These are phyloP conservation scores for Gossypium thurberi DNA, from an alignment of 345 rosid genomes.

Conservation along the genomic window DNA sequence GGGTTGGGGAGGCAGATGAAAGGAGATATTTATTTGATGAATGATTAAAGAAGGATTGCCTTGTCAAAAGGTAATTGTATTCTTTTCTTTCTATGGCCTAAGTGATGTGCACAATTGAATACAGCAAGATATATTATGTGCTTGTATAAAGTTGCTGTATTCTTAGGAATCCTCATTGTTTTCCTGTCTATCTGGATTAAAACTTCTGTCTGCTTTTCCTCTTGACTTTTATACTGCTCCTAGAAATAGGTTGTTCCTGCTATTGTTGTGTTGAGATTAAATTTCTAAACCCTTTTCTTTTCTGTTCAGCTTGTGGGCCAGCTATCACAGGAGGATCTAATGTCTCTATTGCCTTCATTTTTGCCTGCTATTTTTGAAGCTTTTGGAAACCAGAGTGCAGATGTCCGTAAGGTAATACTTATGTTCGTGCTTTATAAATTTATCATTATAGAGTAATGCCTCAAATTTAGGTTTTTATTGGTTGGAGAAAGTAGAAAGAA, in stretches of 20 bases:
- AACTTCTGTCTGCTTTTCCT: neutral
- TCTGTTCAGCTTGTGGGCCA: constrained; percentile 79
- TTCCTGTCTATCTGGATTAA: neutral
- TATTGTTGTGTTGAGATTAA: neutral
- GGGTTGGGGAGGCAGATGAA: neutral
- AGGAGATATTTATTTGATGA: neutral
- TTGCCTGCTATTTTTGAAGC: constrained; percentile 96
- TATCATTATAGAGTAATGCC: neutral
- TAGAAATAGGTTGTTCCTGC: neutral
- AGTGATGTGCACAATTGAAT: neutral
- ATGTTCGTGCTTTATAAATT: neutral
- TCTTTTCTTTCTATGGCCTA: neutral
- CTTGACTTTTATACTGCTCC: neutral
- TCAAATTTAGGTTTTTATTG: neutral
- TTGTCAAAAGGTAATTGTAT: neutral
- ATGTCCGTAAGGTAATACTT: constrained; percentile 80
- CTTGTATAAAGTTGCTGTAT: neutral
- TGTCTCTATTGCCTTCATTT: constrained; percentile 77
- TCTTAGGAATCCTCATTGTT: neutral
- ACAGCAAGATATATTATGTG: neutral
- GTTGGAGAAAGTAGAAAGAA: neutral
- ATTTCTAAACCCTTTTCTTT: constrained; percentile 10
- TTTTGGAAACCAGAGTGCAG: constrained; percentile 93
- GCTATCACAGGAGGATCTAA: constrained; percentile 85
- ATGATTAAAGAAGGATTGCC: neutral